phyloP scores from a whole-genome alignment of 208 protist genomes.

The Acanthamoeba divionensis region DNA sequence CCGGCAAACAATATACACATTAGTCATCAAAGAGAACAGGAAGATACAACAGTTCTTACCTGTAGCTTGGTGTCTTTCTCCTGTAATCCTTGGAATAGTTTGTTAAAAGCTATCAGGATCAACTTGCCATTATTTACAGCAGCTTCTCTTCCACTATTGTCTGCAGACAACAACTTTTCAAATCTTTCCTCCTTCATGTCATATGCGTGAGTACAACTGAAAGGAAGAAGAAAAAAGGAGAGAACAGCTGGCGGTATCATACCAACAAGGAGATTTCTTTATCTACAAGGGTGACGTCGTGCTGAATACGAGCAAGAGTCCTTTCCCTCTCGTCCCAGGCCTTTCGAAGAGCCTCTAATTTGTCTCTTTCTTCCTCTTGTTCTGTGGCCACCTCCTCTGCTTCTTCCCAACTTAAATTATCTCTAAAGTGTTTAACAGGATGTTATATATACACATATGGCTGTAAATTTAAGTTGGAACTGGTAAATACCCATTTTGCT shows the following conservation, averaged over 20 bases:
- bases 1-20: neutral
- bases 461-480: neutral
- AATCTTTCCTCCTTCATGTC: neutral
- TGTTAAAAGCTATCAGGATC: neutral
- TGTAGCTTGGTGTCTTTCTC: neutral
- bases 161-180: neutral
- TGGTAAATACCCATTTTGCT: neutral
- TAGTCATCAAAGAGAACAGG: neutral
- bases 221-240: no score
- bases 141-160: neutral
- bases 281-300: no score
- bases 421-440: no score
- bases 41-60: neutral
- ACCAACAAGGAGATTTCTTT: no score
- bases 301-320: neutral
- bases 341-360: neutral
- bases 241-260: no score
- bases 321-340: neutral
- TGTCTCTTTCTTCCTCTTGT: neutral
- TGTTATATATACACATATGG: neutral
- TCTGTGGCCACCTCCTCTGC: neutral
- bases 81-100: neutral
- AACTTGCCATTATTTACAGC: neutral
- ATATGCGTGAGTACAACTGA: neutral
- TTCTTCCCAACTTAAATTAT: conserved; percentile 15